Evolutionary conservation across 208 protist genomes (phyloP).

Genomic region (Leishmania guyanensis): DNA sequence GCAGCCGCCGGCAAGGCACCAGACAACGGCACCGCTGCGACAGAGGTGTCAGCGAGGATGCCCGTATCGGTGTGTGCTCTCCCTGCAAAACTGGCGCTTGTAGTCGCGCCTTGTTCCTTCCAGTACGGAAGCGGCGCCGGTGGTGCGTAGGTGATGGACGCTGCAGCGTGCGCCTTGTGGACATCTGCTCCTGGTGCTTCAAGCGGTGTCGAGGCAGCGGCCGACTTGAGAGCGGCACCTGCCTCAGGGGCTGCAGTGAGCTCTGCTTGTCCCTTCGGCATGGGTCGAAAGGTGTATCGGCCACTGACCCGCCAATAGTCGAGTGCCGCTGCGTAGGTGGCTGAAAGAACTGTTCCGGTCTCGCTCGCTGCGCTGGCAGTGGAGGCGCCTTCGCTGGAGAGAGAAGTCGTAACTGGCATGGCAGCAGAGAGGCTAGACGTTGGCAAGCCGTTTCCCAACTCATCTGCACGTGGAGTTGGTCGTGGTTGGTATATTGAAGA

Average conservation of each 20-base stretch:
- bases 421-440: neutral
- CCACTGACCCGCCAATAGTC: conserved; percentile 16
- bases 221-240: neutral
- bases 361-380: neutral
- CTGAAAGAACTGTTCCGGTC: conserved; percentile 2
- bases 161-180: neutral
- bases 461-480: neutral
- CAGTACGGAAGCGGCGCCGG: neutral
- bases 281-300: neutral
- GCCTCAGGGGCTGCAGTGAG: neutral
- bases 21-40: neutral
- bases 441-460: neutral
- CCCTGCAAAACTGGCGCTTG: neutral
- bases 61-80: neutral
- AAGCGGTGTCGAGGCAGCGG: neutral
- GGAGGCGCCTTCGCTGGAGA: neutral
- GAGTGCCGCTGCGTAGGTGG: conserved; percentile 12
- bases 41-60: conserved; percentile 12
- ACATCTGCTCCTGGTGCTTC: neutral
- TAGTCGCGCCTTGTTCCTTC: neutral
- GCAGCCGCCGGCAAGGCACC: neutral
- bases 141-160: neutral
- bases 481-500: neutral
- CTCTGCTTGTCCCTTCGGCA: neutral
- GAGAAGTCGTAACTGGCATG: neutral